Evolutionary conservation across 2,329 filamentous ascomycete species (phyloP).

Genomic region (Monilinia laxa): DNA sequence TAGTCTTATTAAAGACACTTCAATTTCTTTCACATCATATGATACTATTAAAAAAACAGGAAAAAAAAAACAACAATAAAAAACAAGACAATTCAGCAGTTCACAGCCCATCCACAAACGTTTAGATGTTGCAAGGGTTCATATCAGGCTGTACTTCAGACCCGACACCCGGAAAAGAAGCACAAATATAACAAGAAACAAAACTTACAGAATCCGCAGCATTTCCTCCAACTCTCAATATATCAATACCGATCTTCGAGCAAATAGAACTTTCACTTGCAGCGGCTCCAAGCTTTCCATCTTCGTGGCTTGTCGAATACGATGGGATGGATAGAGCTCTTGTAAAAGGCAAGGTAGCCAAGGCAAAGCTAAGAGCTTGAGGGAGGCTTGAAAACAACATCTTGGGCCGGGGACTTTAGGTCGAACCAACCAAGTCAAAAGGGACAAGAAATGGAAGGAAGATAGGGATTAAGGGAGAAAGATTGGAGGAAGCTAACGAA

Average conservation of each 20-base stretch:
- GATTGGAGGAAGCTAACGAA: background rate
- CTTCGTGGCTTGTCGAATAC: background rate
- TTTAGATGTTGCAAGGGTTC: no score
- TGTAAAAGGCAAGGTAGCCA: conserved; percentile 11
- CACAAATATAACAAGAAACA: background rate
- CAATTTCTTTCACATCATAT: no score
- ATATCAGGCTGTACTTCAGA: no score
- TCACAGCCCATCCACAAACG: no score
- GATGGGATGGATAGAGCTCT: background rate
- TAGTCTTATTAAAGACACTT: no score
- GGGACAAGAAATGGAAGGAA: background rate
- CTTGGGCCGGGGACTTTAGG: background rate
- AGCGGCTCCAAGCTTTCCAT: conserved; percentile 56
- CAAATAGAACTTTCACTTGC: conserved; percentile 69
- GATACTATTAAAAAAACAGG: no score
- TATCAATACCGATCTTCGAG: conserved; percentile 64
- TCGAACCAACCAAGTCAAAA: background rate
- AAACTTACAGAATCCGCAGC: conserved; percentile 51
- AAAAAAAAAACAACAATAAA: no score
- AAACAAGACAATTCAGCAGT: no score
- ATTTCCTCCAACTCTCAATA: conserved; percentile 59
- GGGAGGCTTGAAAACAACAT: conserved; percentile 9
- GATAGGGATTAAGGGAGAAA: background rate
- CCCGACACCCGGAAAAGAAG: no score
- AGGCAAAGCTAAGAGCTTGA: conserved; percentile 4